Percentiles rank a stretch among this genome's conserved stretches.
Conservation (phyloP, 441 rosid genomes). For the Euphorbia schlechtendalii region DNA sequence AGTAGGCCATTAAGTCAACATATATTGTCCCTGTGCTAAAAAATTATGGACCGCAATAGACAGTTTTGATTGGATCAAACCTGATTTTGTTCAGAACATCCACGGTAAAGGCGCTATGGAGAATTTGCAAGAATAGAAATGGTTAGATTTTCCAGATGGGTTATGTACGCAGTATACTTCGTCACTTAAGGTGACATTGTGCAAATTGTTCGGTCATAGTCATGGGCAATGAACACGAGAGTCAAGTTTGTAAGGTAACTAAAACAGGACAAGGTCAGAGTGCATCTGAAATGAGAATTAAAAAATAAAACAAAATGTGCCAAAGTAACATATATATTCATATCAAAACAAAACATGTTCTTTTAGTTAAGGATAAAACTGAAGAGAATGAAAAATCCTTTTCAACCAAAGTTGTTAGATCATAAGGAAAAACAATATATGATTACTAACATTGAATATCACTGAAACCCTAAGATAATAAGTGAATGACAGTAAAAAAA, state of each 20-base stretch:
- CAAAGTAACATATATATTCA: no score
- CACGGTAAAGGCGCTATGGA: not conserved
- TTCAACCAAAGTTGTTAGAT: no score
- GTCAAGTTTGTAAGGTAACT: not conserved
- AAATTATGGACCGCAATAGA: not conserved
- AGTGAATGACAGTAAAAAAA: not conserved
- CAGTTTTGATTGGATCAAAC: not conserved
- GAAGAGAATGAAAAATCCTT: no score
- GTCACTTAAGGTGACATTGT: not conserved
- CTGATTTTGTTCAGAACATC: not conserved
- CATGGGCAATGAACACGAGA: not conserved
- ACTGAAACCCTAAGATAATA: conserved; percentile 1
- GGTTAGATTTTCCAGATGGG: not conserved
- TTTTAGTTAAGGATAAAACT: no score
- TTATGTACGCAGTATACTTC: not conserved
- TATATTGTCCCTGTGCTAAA: not conserved
- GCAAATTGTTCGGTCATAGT: not conserved
- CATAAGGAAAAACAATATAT: no score
- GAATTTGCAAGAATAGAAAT: no score
- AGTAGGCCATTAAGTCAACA: not conserved
- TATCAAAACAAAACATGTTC: no score
- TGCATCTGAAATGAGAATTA: not conserved
- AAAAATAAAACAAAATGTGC: no score
- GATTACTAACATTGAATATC: not conserved
- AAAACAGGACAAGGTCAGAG: not conserved